These are phyloP conservation scores for Ramicandelaber brevisporus DNA, from an alignment of 192 early-diverging fungal genomes.

Conservation along the genomic window DNA sequence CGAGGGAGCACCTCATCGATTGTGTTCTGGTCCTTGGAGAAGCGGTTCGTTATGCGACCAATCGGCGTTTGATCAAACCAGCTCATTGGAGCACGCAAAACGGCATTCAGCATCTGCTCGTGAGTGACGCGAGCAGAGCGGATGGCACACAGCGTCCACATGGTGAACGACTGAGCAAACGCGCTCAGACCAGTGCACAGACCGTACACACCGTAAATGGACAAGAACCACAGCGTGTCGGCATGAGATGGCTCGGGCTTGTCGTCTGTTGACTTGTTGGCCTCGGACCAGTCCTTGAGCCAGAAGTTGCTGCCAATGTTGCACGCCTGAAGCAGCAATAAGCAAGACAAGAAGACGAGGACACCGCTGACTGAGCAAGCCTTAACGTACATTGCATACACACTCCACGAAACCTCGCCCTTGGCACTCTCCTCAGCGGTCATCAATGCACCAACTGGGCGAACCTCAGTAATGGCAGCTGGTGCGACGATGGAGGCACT, in stretches of 20 bases:
- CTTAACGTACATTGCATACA: slow-evolving; percentile 57
- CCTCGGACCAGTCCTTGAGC: slow-evolving; percentile 47
- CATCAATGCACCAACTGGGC: slow-evolving; percentile 33
- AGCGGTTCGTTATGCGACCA: slow-evolving; percentile 69
- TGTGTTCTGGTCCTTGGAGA: slow-evolving; percentile 64
- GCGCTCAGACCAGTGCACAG: slow-evolving; percentile 34
- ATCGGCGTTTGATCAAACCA: slow-evolving; percentile 52
- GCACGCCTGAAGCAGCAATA: slow-evolving; percentile 23
- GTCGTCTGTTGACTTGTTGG: slow-evolving; percentile 16
- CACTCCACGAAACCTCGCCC: slow-evolving; percentile 55
- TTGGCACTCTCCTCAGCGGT: slow-evolving; percentile 55
- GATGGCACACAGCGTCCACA: slow-evolving; percentile 59
- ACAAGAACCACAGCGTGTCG: slow-evolving; percentile 30
- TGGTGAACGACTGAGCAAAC: slow-evolving; percentile 37
- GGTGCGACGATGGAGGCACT: slow-evolving; percentile 1
- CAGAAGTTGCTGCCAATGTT: slow-evolving; percentile 35
- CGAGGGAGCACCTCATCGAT: slow-evolving; percentile 45
- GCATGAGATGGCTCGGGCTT: slow-evolving; percentile 1
- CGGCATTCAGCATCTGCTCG: slow-evolving; percentile 41
- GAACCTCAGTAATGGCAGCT: no score
- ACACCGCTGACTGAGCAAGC: slow-evolving; percentile 40
- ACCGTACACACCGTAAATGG: slow-evolving; percentile 60
- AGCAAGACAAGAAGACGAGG: slow-evolving; percentile 24
- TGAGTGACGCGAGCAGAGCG: slow-evolving; percentile 52
- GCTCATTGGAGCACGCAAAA: slow-evolving; percentile 32